Base-by-base conservation (phyloP, 306 rosid genomes). In the Cucurbita argyrosperma region DNA sequence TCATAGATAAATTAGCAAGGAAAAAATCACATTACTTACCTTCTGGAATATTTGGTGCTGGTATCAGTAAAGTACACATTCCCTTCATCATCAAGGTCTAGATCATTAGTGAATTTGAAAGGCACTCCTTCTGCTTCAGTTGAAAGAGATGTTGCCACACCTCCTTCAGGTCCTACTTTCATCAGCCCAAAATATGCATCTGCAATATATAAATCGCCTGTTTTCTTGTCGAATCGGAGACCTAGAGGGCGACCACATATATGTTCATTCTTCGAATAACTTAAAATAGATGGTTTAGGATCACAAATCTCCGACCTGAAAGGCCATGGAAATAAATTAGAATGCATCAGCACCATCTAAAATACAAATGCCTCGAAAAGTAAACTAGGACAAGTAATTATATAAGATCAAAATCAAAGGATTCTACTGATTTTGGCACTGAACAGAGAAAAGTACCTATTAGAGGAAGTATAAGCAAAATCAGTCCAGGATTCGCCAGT, bases 201-300 rank as follows among this genome's bases (percentile, higher is more conserved):
- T 26, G 98, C 94, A 45, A 93, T 93, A 86, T 90, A 90, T 76
- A 93, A 74, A 80, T 93, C 87, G 37, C 96, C 98, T 14, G 98
- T 89, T 82, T 87, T 90, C 92, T 90, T 93, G 88, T 93, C 76
- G 80, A 93, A 93, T 54, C 97, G 90, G 14, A 90, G 89, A 54
- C 98, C 97, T 82, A 93, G 69, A 75, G 98, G 98, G 83, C 98
- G 87, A 67, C 98, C 98, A 72, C 98, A 93, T 39, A 93, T 87
- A 83, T 93, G 97, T 68, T 93, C 98, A 72, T 83, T 86, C 82
- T 71, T 83, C 78, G 84, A 56, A 83, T 90, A 90, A 78, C 96
- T 88, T 46, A 89, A 62, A 45, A 94, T 83, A 19, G 88, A 80
- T 54, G 84, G 82, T 76, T 83, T 82, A 21, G 98, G 95, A 64